phyloP scores from a whole-genome alignment of 768 basidiomycete species.

The Tephrocybe sp. region DNA sequence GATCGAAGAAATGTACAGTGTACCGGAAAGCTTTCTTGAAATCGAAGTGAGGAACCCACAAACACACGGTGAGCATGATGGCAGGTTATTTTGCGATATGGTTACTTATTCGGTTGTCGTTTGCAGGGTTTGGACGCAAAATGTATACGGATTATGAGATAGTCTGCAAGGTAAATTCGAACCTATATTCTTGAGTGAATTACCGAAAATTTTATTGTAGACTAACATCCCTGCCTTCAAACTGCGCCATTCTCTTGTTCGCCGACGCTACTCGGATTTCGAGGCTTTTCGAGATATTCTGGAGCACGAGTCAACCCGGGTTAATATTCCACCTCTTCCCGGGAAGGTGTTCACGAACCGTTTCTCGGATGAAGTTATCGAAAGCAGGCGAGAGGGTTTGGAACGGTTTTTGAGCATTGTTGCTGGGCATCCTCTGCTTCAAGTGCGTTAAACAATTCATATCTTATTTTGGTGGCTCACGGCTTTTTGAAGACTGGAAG shows the following conservation, averaged over 20 bases:
- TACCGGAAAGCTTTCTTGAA: constrained; percentile 95
- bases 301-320: constrained; percentile 94
- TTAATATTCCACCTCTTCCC: constrained; percentile 96
- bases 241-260: constrained; percentile 86
- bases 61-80: constrained; percentile 72
- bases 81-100: not conserved
- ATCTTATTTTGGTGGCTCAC: not conserved
- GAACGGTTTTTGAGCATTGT: constrained; percentile 96
- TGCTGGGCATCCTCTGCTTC: constrained; percentile 94
- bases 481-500: constrained; percentile 72
- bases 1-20: constrained; percentile 98
- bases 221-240: constrained; percentile 99
- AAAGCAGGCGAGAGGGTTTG: constrained; percentile 85
- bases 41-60: constrained; percentile 97
- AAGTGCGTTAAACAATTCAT: constrained; percentile 52
- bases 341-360: constrained; percentile 99
- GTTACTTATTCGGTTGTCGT: not conserved
- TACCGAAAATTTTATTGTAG: constrained; percentile 39
- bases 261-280: constrained; percentile 89
- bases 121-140: constrained; percentile 88
- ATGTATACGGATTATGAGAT: constrained; percentile 99
- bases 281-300: constrained; percentile 98
- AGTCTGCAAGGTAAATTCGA: constrained; percentile 79
- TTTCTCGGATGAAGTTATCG: constrained; percentile 98
- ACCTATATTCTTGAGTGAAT: not conserved